Base-by-base conservation (phyloP, 768 basidiomycete species). In the Lactarius trivialis region DNA sequence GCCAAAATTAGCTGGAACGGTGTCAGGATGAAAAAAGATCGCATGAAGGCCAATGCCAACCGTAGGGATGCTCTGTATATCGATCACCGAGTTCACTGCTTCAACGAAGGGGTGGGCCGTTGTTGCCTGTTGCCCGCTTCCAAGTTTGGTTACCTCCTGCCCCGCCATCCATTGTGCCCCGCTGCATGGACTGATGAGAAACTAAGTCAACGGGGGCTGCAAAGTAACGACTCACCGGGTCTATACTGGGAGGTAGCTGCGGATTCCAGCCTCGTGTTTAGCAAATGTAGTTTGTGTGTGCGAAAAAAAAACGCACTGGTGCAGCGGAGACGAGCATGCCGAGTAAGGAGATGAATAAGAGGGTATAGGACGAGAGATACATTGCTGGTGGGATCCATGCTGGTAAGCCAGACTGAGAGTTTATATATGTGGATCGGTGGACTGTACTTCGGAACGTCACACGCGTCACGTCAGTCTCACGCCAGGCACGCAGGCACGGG, bases 291-390 rank as follows among this genome's bases (percentile, higher is more conserved):
- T 24, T 7, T 11, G 19, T 28, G 17, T 39, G 24, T 30, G 17
- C 11, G 17, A 43, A 4, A 21, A 21, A 24, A 9, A 2, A 39
- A 14, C 57, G 37, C 32, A 64, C 62, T 7, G 62, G 62, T 15
- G 37, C 48, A 26, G 54, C 63, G 0, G 19, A 64, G 39, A 36
- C 39, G 39, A 64, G 41, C 7, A 19, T 1, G 17, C 37, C 12
- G 37, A 63, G 53, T 17, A 64, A 50, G 32, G 55, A 51, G 37
- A 63, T 1, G 36, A 52, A 14, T 39, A 55, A 24, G 7, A 36
- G 30, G 52, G 39, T 43, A 32, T 64, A 56, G 2, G 54, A 34
- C 3, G 15, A 26, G 21, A 60, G 54, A 26, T 48, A 48, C 63
- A 64, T 64, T 30, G 17, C 26, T 24, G 58, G 21, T 15, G 19